phyloP scores from a whole-genome alignment of 176 grass and related monocot species.

The Otatea glauca region DNA sequence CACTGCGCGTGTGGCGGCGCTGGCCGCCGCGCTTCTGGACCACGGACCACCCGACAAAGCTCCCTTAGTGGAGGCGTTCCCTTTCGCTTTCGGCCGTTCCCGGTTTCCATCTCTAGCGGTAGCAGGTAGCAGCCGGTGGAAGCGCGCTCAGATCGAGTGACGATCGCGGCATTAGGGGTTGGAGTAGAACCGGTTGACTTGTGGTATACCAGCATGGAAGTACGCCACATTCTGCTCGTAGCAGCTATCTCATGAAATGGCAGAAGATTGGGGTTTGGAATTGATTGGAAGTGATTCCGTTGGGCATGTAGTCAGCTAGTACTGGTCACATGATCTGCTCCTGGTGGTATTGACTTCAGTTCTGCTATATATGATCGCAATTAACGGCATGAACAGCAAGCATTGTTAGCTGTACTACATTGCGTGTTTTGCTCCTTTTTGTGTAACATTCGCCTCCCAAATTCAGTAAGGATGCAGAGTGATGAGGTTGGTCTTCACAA shows the following conservation, averaged over 20 bases:
- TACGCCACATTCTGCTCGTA: constrained; percentile 11
- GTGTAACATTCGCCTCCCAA: background rate
- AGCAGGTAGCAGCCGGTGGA: background rate
- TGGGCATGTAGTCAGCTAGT: constrained; percentile 3
- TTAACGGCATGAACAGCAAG: background rate
- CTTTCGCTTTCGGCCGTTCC: background rate
- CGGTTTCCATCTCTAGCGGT: background rate
- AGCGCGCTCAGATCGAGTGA: background rate
- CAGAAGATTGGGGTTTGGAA: background rate
- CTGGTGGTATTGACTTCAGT: background rate
- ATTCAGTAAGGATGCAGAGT: background rate
- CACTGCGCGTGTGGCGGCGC: background rate
- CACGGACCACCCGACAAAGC: background rate
- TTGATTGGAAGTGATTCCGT: constrained; percentile 31
- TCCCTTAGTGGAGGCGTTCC: background rate
- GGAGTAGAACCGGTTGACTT: background rate
- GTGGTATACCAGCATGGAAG: background rate
- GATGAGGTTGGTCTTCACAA: background rate
- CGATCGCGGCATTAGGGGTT: background rate
- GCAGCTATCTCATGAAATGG: constrained; percentile 17
- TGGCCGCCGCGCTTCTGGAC: constrained; percentile 13
- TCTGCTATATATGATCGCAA: background rate
- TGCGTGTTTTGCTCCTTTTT: constrained; percentile 23
- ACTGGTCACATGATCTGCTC: constrained; percentile 28
- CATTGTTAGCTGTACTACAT: background rate